These are phyloP conservation scores for Wickerhamia fluorescens DNA, from an alignment of 805 yeast genomes.

Conservation along the genomic window DNA sequence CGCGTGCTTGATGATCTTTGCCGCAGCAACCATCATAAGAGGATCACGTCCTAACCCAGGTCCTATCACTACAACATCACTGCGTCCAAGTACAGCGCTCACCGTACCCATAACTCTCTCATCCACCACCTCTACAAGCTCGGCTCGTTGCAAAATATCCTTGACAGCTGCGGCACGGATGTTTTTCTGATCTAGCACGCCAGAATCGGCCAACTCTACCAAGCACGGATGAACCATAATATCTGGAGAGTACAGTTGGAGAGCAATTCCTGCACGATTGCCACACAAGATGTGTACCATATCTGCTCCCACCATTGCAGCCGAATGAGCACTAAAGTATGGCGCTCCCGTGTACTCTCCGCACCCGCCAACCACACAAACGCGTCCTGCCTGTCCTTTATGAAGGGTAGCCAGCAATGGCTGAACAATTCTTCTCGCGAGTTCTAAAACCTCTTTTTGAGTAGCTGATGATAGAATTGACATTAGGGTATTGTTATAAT, in stretches of 20 bases:
- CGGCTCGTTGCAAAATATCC: too few relatives aligned
- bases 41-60: slow-evolving; percentile 91
- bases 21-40: slow-evolving; percentile 54
- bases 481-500: too few relatives aligned
- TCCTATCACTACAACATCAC: slow-evolving; percentile 82
- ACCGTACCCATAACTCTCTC: slow-evolving; percentile 49
- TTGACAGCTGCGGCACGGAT: slow-evolving; percentile 8
- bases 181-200: slow-evolving; percentile 12
- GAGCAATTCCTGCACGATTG: slow-evolving; percentile 64
- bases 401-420: slow-evolving; percentile 67
- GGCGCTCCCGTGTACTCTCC: slow-evolving; percentile 98
- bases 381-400: slow-evolving; percentile 88
- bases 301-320: slow-evolving; percentile 82
- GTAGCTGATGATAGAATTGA: too few relatives aligned
- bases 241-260: slow-evolving; percentile 86
- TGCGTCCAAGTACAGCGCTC: slow-evolving; percentile 46
- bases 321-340: slow-evolving; percentile 78
- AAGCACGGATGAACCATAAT: slow-evolving; percentile 94
- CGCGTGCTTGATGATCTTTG: slow-evolving; percentile 50
- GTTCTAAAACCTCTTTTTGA: slow-evolving; percentile 39
- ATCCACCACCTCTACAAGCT: slow-evolving; percentile 28
- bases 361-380: slow-evolving; percentile 88
- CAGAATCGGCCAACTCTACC: slow-evolving; percentile 38
- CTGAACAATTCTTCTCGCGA: slow-evolving; percentile 58
- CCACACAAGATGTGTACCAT: slow-evolving; percentile 89